phyloP scores from a whole-genome alignment of 2,329 filamentous ascomycete species.

The Ceratocystis albifundus region DNA sequence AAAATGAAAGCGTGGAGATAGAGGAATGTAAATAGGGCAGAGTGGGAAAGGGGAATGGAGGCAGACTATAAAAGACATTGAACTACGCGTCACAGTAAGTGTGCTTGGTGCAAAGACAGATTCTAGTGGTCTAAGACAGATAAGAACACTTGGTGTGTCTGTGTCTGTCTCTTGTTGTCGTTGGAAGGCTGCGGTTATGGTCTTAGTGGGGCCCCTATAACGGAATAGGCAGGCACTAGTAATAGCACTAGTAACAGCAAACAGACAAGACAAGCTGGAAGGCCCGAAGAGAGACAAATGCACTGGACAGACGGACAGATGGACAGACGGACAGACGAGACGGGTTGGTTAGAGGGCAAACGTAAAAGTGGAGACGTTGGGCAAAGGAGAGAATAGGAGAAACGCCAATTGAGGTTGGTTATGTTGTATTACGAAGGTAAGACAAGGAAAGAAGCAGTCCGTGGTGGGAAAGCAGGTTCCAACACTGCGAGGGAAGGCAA shows the following conservation, averaged over 20 bases:
- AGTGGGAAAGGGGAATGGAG: not conserved
- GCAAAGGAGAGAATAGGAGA: not conserved
- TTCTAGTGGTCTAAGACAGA: not conserved
- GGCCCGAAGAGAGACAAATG: not conserved
- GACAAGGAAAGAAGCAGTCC: not conserved
- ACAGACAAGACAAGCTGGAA: not conserved
- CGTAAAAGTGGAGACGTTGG: not conserved
- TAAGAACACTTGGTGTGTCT: not conserved
- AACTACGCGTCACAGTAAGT: not conserved
- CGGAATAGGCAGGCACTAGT: not conserved
- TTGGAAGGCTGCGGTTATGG: not conserved
- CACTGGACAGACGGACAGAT: too few relatives aligned
- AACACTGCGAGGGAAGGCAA: too few relatives aligned
- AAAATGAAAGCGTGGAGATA: too few relatives aligned
- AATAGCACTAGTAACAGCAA: too few relatives aligned
- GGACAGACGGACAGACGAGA: too few relatives aligned
- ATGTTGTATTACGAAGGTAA: not conserved
- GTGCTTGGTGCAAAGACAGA: not conserved
- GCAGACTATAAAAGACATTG: not conserved
- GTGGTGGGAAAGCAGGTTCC: too few relatives aligned
- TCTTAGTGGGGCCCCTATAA: not conserved
- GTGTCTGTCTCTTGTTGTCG: not conserved
- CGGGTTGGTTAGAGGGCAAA: too few relatives aligned
- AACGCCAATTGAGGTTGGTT: not conserved
- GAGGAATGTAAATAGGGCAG: not conserved